Evolutionary conservation across 306 rosid species (phyloP).

Genomic region (Nissolia schottii): DNA sequence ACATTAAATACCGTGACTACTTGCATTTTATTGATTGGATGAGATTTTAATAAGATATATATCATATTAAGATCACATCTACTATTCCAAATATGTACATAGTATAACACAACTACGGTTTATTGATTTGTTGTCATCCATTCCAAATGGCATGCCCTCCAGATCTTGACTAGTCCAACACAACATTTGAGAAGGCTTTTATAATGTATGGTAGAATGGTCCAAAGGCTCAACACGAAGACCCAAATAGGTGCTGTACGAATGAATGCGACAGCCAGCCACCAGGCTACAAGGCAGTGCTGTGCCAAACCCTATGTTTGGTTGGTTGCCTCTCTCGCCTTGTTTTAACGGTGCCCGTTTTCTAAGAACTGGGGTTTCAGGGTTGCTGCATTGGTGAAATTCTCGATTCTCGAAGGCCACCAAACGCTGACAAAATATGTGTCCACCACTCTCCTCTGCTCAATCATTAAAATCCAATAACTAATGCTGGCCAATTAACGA

Average conservation of each 20-base stretch:
- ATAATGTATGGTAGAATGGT: background rate
- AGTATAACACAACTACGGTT: too few species aligned
- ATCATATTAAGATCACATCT: too few species aligned
- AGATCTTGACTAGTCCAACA: constrained; percentile 26
- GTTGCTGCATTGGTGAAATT: constrained; percentile 27
- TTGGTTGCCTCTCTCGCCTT: constrained; percentile 15
- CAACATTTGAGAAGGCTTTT: constrained; percentile 1
- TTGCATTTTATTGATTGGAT: too few species aligned
- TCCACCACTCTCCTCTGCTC: constrained; percentile 11
- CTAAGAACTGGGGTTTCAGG: constrained; percentile 39
- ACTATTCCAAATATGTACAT: too few species aligned
- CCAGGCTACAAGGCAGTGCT: background rate
- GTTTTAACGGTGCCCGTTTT: constrained; percentile 17
- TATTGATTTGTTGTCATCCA: background rate
- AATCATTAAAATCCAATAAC: constrained; percentile 21
- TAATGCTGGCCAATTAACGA: constrained; percentile 12
- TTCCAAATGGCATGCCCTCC: background rate
- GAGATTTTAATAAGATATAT: too few species aligned
- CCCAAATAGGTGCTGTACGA: constrained; percentile 38
- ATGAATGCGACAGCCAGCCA: constrained; percentile 25
- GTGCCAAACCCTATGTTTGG: constrained; percentile 21
- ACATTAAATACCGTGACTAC: too few species aligned
- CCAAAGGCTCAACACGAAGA: constrained; percentile 4
- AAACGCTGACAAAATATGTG: constrained; percentile 23
- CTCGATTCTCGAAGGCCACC: constrained; percentile 11